Conservation (phyloP, 805 yeast genomes). For the Nakazawaea pomicola region DNA sequence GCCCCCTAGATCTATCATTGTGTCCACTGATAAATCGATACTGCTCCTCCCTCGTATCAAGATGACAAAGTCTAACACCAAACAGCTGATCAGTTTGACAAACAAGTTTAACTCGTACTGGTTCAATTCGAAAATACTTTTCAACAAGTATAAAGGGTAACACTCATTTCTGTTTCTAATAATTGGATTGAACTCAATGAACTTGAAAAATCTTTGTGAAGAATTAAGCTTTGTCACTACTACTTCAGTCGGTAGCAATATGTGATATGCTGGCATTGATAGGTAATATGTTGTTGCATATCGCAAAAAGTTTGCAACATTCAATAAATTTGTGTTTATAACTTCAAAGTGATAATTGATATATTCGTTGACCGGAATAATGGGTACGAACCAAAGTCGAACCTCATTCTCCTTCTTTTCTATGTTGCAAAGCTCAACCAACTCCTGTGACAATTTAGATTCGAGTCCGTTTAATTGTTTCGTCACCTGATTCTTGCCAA, state of each 20-base stretch:
- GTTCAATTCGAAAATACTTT: conserved; percentile 16
- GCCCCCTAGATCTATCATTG: conserved; percentile 15
- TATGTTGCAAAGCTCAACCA: conserved; percentile 14
- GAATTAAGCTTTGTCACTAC: conserved; percentile 7
- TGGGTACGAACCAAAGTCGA: conserved; percentile 21
- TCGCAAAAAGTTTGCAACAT: conserved; percentile 16
- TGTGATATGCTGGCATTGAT: conserved; percentile 19
- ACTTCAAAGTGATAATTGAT: conserved; percentile 17
- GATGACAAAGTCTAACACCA: conserved; percentile 17
- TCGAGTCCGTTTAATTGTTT: conserved; percentile 15
- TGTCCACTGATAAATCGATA: background rate
- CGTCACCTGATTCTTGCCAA: conserved; percentile 6
- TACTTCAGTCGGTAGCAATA: conserved; percentile 4
- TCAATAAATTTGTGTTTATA: conserved; percentile 20
- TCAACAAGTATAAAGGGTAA: conserved; percentile 12
- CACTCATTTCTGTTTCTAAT: conserved; percentile 5
- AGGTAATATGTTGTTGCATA: conserved; percentile 16
- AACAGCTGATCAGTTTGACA: conserved; percentile 17
- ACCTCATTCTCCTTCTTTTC: conserved; percentile 1
- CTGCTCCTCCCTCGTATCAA: conserved; percentile 10
- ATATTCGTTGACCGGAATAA: conserved; percentile 19
- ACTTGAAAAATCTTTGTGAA: conserved; percentile 4
- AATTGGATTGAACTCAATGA: conserved; percentile 13
- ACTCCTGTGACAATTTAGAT: conserved; percentile 16
- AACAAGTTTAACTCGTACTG: conserved; percentile 16